phyloP scores from a whole-genome alignment of 495 filamentous ascomycete genomes.

The Lasiosphaeria miniovina region DNA sequence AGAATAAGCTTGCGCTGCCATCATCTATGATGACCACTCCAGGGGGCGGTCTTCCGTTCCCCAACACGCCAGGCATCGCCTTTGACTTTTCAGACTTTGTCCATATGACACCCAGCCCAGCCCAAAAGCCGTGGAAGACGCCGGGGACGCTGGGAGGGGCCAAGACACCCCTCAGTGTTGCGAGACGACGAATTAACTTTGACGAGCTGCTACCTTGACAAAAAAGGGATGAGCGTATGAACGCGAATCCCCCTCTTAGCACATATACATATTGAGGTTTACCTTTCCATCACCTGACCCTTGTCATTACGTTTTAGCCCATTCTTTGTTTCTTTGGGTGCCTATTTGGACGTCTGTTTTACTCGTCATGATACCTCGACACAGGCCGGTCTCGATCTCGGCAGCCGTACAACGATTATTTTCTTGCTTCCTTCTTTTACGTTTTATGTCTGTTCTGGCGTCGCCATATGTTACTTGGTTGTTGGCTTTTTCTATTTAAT shows the following conservation, averaged over 20 bases:
- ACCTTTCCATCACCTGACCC: not conserved
- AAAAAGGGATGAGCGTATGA: too few relatives aligned
- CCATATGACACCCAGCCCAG: conserved; percentile 93
- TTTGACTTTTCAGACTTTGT: conserved; percentile 98
- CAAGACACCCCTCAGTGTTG: conserved; percentile 42
- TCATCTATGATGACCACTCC: conserved; percentile 90
- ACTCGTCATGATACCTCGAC: too few relatives aligned
- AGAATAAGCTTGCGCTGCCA: conserved; percentile 64
- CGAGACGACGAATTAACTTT: conserved; percentile 44
- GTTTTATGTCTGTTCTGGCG: not conserved
- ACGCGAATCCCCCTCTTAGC: too few relatives aligned
- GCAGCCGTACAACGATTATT: not conserved
- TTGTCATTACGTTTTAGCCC: not conserved
- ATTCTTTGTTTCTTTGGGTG: not conserved
- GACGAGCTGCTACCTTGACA: conserved; percentile 33
- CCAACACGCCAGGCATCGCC: conserved; percentile 58
- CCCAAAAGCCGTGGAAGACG: conserved; percentile 79
- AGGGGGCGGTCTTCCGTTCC: conserved; percentile 60
- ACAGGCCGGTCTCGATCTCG: too few relatives aligned
- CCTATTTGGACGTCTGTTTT: too few relatives aligned
- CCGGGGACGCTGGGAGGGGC: conserved; percentile 41
- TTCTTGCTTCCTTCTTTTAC: not conserved
- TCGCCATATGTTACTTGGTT: not conserved
- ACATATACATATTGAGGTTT: not conserved
- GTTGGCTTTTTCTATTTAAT: not conserved